phyloP scores from a whole-genome alignment of 1,284 basidiomycete species.

The Leccinum griseonigrum region DNA sequence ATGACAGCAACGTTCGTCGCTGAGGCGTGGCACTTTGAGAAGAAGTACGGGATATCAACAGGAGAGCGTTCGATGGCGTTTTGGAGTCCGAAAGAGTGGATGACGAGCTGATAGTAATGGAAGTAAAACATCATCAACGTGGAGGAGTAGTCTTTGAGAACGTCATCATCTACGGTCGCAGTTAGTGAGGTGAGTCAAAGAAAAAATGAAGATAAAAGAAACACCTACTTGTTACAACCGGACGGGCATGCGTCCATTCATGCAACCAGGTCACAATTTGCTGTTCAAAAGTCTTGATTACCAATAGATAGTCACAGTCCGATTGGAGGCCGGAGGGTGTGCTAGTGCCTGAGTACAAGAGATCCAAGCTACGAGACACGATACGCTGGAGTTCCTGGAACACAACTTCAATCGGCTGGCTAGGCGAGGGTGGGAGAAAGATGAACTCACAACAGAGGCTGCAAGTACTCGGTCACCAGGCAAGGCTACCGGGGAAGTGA shows the following conservation, averaged over 20 bases:
- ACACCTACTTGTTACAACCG: slow-evolving; percentile 17
- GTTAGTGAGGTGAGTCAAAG: slow-evolving; percentile 5
- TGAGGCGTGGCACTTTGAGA: slow-evolving; percentile 76
- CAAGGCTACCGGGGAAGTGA: slow-evolving; percentile 57
- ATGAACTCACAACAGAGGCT: slow-evolving; percentile 62
- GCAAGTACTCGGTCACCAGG: slow-evolving; percentile 64
- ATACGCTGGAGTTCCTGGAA: slow-evolving; percentile 81
- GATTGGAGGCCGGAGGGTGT: slow-evolving; percentile 81
- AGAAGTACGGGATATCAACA: slow-evolving; percentile 84
- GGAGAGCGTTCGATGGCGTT: slow-evolving; percentile 80
- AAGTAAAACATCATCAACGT: slow-evolving; percentile 74
- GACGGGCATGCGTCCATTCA: slow-evolving; percentile 48
- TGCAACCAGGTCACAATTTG: slow-evolving; percentile 72
- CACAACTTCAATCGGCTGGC: slow-evolving; percentile 5
- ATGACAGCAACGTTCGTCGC: slow-evolving; percentile 70
- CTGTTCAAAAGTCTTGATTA: slow-evolving; percentile 83
- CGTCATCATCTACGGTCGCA: slow-evolving; percentile 29
- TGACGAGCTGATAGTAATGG: slow-evolving; percentile 81
- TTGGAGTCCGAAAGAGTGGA: slow-evolving; percentile 95
- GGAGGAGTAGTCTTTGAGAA: slow-evolving; percentile 44
- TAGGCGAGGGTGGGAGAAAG: slow-evolving; percentile 1
- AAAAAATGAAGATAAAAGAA: neutral
- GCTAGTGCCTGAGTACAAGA: slow-evolving; percentile 83
- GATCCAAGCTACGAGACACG: slow-evolving; percentile 84
- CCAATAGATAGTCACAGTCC: slow-evolving; percentile 84